These are phyloP conservation scores for Sporobolus alterniflorus DNA, from an alignment of 202 grass and related monocot genomes.

Conservation along the genomic window DNA sequence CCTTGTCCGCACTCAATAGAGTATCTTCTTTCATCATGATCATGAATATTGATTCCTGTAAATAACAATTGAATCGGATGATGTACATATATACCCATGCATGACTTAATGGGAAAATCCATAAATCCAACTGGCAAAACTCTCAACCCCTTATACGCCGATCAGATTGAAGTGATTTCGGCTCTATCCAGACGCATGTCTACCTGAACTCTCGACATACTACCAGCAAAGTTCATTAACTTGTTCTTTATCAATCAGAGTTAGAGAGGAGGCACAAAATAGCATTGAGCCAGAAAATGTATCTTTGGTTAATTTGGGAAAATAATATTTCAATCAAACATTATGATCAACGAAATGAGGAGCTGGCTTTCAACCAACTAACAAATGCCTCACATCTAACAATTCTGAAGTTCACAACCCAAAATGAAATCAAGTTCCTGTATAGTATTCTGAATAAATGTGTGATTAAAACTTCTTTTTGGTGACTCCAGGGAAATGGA, in stretches of 20 bases:
- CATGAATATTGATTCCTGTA: constrained; percentile 22
- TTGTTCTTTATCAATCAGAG: neutral
- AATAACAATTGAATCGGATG: neutral
- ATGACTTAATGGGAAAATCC: neutral
- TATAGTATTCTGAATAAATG: constrained; percentile 1
- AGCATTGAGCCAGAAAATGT: neutral
- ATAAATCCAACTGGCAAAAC: neutral
- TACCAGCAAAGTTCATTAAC: neutral
- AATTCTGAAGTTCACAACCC: neutral
- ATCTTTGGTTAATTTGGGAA: neutral
- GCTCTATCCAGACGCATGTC: neutral
- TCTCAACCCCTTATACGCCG: neutral
- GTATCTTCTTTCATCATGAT: constrained; percentile 2
- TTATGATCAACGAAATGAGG: neutral
- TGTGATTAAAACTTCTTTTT: constrained; percentile 7
- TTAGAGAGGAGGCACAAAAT: neutral
- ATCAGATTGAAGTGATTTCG: neutral
- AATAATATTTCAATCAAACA: constrained; percentile 2
- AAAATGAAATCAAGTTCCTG: neutral
- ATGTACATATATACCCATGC: constrained; percentile 4
- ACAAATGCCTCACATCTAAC: neutral
- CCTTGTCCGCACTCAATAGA: constrained; percentile 16
- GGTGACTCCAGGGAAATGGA: neutral
- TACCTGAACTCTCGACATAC: neutral
- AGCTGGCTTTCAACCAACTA: constrained; percentile 1